Evolutionary conservation across 768 basidiomycete genomes (phyloP), one percentile per base, ranked within the genome.

Genomic region (Mycena vulgaris): DNA sequence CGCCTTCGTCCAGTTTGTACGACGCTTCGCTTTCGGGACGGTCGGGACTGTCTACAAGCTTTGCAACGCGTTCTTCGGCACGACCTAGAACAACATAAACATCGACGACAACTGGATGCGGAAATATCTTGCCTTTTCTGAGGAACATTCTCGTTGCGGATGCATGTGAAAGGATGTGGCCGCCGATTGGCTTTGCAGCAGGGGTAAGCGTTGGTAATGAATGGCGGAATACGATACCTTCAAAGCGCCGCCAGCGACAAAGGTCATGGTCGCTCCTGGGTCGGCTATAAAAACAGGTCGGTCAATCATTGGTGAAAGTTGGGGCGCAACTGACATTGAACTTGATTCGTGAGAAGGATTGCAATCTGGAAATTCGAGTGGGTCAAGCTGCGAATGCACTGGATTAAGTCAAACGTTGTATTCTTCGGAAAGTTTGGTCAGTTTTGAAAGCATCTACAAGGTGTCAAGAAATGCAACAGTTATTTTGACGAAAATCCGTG

Each of bases 221-320:
- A 14, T 45, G 75, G 87, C 1, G 89, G 87, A 31, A 89, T 78
- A 64, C 88, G 87, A 25, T 47, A 62, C 66, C 66, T 97, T 97
- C 42, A 96, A 86, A 23, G 94, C 94, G 37, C 95, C 94, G 45
- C 96, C 96, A 28, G 95, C 96, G 47, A 97, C 96, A 76, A 98
- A 98, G 57, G 95, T 95, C 92, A 94, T 94, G 3, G 93, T 95
- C 56, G 96, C 96, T 56, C 97, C 97, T 25, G 97, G 97, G 78
- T 98, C 97, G 68, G 96, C 94, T 94, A 76, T 53, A 48, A 52
- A n/a, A 25, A 27, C 27, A 28, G 23, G 40, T 48, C 21, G n/a
- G 21, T 25, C 37, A 8, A 30, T 17, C 8, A 28, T 14, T 48
- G 37, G 21, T 16, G 11, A 27, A 49, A 49, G n/a, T 25, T 19